Percentiles rank a stretch among this genome's conserved stretches.
Conservation (phyloP, 2,329 filamentous ascomycete genomes). For the Aspergillus sp. region DNA sequence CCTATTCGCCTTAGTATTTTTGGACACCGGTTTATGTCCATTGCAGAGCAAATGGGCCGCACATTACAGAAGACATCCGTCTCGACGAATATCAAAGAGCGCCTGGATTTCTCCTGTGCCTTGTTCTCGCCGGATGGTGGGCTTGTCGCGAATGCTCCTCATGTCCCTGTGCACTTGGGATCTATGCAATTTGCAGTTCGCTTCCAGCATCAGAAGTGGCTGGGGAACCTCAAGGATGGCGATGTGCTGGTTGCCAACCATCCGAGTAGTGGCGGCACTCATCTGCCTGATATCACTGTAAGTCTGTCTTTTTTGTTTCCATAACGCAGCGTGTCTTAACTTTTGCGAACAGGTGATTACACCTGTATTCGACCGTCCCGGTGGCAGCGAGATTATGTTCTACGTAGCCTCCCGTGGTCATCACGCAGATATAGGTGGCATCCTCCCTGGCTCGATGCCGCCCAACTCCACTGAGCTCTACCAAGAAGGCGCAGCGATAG, state of each 20-base stretch:
- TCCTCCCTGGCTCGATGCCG: conserved; percentile 77
- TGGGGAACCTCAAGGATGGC: conserved; percentile 63
- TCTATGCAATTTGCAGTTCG: conserved; percentile 71
- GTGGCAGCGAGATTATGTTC: conserved; percentile 65
- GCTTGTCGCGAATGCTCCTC: conserved; percentile 57
- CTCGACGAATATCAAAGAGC: conserved; percentile 75
- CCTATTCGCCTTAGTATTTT: conserved; percentile 71
- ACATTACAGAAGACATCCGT: conserved; percentile 69
- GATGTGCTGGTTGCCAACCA: conserved; percentile 62
- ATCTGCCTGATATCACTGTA: conserved; percentile 69
- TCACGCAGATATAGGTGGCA: conserved; percentile 78
- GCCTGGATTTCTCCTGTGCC: conserved; percentile 71
- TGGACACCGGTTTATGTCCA: conserved; percentile 73
- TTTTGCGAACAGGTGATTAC: conserved; percentile 49
- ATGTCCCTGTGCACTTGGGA: conserved; percentile 70
- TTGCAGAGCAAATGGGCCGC: conserved; percentile 74
- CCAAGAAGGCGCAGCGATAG: conserved; percentile 42
- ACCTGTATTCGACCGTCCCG: conserved; percentile 58
- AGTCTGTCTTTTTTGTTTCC: background rate
- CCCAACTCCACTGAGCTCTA: conserved; percentile 40
- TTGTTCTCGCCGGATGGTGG: conserved; percentile 67
- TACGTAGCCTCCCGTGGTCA: conserved; percentile 74
- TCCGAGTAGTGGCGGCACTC: conserved; percentile 70
- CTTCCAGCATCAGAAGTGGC: conserved; percentile 61
- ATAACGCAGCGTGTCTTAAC: background rate